A percentile compares a stretch with the other conserved stretches of the same genome.
Evolutionary conservation across 2,329 filamentous ascomycete genomes (phyloP).

Genomic region (Venturia carpophila): DNA sequence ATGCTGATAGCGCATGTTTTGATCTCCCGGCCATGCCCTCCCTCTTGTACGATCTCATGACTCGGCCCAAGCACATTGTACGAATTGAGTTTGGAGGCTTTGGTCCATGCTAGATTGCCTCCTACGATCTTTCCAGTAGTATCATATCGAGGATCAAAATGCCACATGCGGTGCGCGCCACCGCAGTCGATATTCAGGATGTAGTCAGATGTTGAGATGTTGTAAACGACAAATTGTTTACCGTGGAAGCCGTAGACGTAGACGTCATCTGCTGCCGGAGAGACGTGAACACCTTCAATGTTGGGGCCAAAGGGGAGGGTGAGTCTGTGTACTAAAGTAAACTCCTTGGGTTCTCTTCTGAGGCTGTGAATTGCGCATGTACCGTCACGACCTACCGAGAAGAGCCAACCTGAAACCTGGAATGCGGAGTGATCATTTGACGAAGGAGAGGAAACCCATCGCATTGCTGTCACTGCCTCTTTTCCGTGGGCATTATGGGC

Average conservation of each 20-base stretch:
- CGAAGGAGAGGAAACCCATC: conserved; percentile 30
- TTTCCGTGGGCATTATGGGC: conserved; percentile 34
- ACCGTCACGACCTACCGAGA: conserved; percentile 72
- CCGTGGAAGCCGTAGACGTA: conserved; percentile 75
- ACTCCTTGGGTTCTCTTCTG: conserved; percentile 23
- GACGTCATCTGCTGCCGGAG: conserved; percentile 44
- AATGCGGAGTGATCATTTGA: conserved; percentile 22
- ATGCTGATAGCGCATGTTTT: conserved; percentile 50
- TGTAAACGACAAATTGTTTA: conserved; percentile 73
- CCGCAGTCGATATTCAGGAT: conserved; percentile 71
- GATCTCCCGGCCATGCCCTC: conserved; percentile 83
- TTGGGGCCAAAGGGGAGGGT: conserved; percentile 64
- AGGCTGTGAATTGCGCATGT: conserved; percentile 57
- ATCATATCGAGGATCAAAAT: conserved; percentile 38
- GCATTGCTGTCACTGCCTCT: conserved; percentile 63
- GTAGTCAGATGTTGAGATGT: conserved; percentile 62
- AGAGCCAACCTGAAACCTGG: conserved; percentile 40
- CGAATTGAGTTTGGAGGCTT: conserved; percentile 50
- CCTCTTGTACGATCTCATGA: conserved; percentile 50
- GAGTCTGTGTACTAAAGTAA: conserved; percentile 55
- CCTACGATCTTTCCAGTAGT: conserved; percentile 26
- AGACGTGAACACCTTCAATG: conserved; percentile 64
- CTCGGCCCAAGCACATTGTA: conserved; percentile 31
- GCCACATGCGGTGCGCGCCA: conserved; percentile 73
- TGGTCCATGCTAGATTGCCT: conserved; percentile 65